Evolutionary conservation across 2,329 filamentous ascomycete species (phyloP).

Genomic region (Fusarium sp.): DNA sequence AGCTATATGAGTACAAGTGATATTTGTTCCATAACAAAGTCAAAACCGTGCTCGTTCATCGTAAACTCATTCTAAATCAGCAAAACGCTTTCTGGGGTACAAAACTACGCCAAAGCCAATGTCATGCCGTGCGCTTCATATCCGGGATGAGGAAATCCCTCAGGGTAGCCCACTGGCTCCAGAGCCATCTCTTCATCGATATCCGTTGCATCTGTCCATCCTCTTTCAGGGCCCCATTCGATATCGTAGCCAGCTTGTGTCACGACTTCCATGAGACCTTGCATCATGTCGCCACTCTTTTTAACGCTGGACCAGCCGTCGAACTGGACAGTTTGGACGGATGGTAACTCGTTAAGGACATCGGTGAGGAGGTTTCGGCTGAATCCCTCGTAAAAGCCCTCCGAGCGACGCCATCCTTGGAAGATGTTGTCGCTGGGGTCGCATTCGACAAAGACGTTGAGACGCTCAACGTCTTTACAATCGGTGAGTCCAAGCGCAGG

Average conservation of each 20-base stretch:
- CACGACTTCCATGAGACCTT: constrained; percentile 69
- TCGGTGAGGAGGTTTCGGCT: constrained; percentile 69
- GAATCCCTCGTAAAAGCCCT: constrained; percentile 80
- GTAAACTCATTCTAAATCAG: constrained; percentile 38
- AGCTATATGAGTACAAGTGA: constrained; percentile 31
- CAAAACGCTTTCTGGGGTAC: constrained; percentile 4
- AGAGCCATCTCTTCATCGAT: constrained; percentile 48
- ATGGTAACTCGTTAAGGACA: constrained; percentile 71
- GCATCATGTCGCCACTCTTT: constrained; percentile 76
- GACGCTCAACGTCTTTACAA: constrained; percentile 69
- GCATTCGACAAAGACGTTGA: constrained; percentile 79
- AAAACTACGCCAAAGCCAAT: constrained; percentile 30
- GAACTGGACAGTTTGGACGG: constrained; percentile 73
- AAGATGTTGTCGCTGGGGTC: constrained; percentile 79
- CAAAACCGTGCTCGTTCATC: constrained; percentile 26
- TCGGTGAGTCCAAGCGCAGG: constrained; percentile 74
- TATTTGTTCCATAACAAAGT: constrained; percentile 21
- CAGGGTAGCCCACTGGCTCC: constrained; percentile 12
- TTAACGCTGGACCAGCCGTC: constrained; percentile 78
- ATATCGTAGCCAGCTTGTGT: constrained; percentile 66
- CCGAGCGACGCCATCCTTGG: constrained; percentile 75
- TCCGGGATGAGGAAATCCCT: constrained; percentile 29
- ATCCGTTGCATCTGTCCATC: constrained; percentile 71
- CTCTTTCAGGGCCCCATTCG: constrained; percentile 77
- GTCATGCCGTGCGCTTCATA: constrained; percentile 23